Conservation (phyloP, 2,329 filamentous ascomycete genomes). For the Fusarium sp. region DNA sequence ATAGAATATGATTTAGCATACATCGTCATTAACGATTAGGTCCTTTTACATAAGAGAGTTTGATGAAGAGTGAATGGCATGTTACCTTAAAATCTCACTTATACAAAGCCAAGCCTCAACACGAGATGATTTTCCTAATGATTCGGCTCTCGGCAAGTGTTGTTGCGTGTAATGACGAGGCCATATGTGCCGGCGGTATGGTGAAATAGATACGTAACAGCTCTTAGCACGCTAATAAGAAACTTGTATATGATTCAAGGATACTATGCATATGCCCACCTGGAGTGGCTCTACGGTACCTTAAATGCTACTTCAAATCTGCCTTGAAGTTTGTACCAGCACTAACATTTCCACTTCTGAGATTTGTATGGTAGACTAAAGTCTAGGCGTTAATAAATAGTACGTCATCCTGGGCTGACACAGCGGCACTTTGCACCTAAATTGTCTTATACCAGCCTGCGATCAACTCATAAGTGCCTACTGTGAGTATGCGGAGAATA, state of each 20-base stretch:
- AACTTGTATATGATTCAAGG: constrained; percentile 9
- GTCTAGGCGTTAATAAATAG: background rate
- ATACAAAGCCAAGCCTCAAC: constrained; percentile 30
- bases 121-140: constrained; percentile 23
- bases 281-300: constrained; percentile 11
- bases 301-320: background rate
- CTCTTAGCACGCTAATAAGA: background rate
- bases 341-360: background rate
- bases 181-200: constrained; percentile 5
- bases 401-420: constrained; percentile 26
- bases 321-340: background rate
- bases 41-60: background rate
- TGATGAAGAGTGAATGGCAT: background rate
- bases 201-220: background rate
- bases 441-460: background rate
- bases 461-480: constrained; percentile 15
- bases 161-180: constrained; percentile 11
- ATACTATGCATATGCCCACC: background rate
- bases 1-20: constrained; percentile 36
- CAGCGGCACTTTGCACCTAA: background rate
- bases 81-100: background rate
- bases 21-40: background rate
- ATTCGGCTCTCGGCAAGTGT: constrained; percentile 23
- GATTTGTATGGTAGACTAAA: background rate
- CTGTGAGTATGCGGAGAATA: constrained; percentile 5